phyloP scores from a whole-genome alignment of 768 basidiomycete genomes.

The Peribolospora kevripleyi region DNA sequence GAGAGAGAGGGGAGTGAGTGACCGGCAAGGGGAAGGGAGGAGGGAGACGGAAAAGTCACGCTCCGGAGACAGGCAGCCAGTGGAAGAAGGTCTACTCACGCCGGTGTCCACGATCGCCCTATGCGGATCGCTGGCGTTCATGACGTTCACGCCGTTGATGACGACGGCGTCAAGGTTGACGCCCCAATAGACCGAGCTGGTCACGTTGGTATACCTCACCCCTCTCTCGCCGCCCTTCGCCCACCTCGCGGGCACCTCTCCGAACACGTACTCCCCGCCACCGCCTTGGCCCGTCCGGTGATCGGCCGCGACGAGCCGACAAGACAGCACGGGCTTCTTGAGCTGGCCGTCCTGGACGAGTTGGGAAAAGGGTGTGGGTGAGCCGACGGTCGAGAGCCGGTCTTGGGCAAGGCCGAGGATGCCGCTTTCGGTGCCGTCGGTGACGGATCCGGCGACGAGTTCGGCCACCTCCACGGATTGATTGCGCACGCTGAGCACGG shows the following conservation, averaged over 20 bases:
- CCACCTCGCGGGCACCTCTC: not conserved
- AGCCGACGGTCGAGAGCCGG: not conserved
- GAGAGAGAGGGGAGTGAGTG: slow-evolving; percentile 5
- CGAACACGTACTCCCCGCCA: slow-evolving; percentile 5
- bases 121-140: not conserved
- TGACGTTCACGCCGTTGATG: not conserved
- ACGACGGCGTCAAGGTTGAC: not conserved
- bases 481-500: no score
- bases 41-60: not conserved
- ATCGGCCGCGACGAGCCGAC: not conserved
- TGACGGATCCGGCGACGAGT: no score
- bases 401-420: slow-evolving; percentile 5
- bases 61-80: not conserved
- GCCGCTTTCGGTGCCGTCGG: not conserved
- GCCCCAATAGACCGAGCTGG: slow-evolving; percentile 2
- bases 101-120: not conserved
- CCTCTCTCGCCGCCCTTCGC: not conserved
- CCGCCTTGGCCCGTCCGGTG: not conserved
- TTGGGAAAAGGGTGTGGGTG: slow-evolving; percentile 1
- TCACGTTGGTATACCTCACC: slow-evolving; percentile 2
- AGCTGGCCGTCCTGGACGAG: slow-evolving; percentile 1
- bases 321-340: not conserved
- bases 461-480: no score
- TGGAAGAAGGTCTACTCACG: slow-evolving; percentile 1
- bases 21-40: slow-evolving; percentile 1